phyloP scores from a whole-genome alignment of 768 basidiomycete genomes.

The Russula emetica region DNA sequence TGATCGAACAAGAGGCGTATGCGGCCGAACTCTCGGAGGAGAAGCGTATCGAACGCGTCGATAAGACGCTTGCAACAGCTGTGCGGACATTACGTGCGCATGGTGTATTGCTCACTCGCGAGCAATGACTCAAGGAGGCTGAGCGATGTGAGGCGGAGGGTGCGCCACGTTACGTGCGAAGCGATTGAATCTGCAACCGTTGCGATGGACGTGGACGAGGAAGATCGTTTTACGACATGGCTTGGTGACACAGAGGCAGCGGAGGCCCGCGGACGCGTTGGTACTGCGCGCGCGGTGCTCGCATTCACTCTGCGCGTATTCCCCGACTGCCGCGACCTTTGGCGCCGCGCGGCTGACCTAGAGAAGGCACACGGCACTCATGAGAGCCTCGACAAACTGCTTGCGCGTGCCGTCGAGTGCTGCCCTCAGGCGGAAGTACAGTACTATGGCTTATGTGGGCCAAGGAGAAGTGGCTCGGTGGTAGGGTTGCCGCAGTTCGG shows the following conservation, averaged over 20 bases:
- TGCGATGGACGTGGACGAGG: slow-evolving; percentile 91
- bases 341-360: slow-evolving; percentile 88
- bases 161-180: slow-evolving; percentile 79
- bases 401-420: slow-evolving; percentile 78
- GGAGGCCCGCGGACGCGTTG: slow-evolving; percentile 66
- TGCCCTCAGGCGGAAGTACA: slow-evolving; percentile 96
- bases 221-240: slow-evolving; percentile 89
- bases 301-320: slow-evolving; percentile 90
- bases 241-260: slow-evolving; percentile 85
- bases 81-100: slow-evolving; percentile 75
- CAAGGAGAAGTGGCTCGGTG: slow-evolving; percentile 96
- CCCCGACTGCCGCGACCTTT: slow-evolving; percentile 79
- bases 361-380: slow-evolving; percentile 88
- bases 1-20: slow-evolving; percentile 81
- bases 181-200: slow-evolving; percentile 95
- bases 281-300: slow-evolving; percentile 81
- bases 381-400: slow-evolving; percentile 76
- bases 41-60: slow-evolving; percentile 62
- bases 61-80: slow-evolving; percentile 84
- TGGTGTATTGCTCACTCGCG: slow-evolving; percentile 78
- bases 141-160: slow-evolving; percentile 87
- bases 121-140: slow-evolving; percentile 96
- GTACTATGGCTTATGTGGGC: slow-evolving; percentile 97
- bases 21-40: slow-evolving; percentile 46
- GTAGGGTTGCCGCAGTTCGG: too few relatives aligned